Percentiles rank a stretch among this genome's conserved stretches.
phyloP scores from a whole-genome alignment of 768 basidiomycete genomes.

The Psilocybe azurescens region DNA sequence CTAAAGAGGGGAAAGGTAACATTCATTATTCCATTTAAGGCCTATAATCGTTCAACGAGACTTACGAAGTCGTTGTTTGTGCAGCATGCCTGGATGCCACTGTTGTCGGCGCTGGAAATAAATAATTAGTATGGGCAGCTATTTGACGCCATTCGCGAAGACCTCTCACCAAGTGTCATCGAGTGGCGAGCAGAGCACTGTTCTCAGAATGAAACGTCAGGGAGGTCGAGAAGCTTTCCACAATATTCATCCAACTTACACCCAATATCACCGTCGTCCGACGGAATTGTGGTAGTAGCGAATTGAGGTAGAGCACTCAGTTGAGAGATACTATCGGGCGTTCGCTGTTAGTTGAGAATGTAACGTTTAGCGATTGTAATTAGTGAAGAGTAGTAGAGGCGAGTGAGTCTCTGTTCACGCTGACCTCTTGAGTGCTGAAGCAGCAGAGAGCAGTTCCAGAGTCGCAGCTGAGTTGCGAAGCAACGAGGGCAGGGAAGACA shows the following conservation, averaged over 20 bases:
- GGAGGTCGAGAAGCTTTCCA: not conserved
- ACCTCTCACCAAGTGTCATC: not conserved
- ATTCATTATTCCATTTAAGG: too few relatives aligned
- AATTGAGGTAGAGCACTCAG: not conserved
- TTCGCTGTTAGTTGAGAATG: not conserved
- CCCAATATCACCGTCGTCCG: not conserved
- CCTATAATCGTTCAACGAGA: not conserved
- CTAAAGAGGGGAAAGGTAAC: too few relatives aligned
- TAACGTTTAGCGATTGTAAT: too few relatives aligned
- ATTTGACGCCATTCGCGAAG: not conserved
- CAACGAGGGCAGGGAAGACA: slow-evolving; percentile 4
- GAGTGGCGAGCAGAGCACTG: not conserved
- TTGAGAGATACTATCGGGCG: not conserved
- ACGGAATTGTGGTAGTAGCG: not conserved
- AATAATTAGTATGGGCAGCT: not conserved
- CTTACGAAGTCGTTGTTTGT: not conserved
- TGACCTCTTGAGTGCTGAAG: slow-evolving; percentile 3
- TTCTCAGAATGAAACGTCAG: not conserved
- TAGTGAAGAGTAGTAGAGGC: not conserved
- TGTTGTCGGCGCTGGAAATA: not conserved
- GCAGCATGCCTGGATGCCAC: not conserved
- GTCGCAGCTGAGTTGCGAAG: slow-evolving; percentile 1
- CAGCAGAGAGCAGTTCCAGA: not conserved
- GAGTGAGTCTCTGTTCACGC: not conserved
- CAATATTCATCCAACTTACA: not conserved